Base-by-base conservation (phyloP, 768 basidiomycete species). In the Lyophyllum shimeji region DNA sequence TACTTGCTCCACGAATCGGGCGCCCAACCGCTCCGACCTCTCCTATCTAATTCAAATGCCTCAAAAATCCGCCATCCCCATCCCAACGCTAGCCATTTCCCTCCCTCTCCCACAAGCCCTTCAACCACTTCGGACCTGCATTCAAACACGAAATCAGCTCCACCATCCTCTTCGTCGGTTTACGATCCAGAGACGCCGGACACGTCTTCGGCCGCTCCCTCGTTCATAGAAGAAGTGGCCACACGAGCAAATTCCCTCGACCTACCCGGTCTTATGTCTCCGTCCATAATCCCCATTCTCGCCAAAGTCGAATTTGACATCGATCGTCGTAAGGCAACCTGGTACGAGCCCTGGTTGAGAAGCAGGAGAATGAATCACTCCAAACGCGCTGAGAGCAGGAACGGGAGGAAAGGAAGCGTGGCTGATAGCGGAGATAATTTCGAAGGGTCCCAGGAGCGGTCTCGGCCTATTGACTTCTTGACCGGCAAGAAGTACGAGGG, bases 291-390 rank as follows among this genome's bases (percentile, higher is more conserved):
- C 51, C 90, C 90, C 4, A 86, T 97, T 53, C 80, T 98, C 25
- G 95, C 94, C 47, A 95, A 95, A 70, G 85, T 98, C 12, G 95
- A 98, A 69, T 97, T 98, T 63, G 93, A 97, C 67, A 87, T 98
- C 62, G 95, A 97, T 70, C 77, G 77, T 37, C 76, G 82, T 50
- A 86, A 79, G 60, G 95, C 93, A 1, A 74, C 74, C 2, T 97
- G 95, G 95, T 95, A 87, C 60, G 86, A 86, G n/a, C 85, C 86
- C 7, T 96, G 92, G 91, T 57, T 85, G 24, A 78, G 84, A 54
- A 89, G 85, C 63, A 74, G 89, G 54, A 78, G 78, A 55, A 72
- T 76, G 46, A 85, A 85, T 55, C 79, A 82, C 55, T 77, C 78
- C n/a, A 88, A 83, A 67, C 75, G 89, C 23, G 65, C 75, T 33